phyloP scores from a whole-genome alignment of 2,329 filamentous ascomycete species.

The Colletotrichum lupini region DNA sequence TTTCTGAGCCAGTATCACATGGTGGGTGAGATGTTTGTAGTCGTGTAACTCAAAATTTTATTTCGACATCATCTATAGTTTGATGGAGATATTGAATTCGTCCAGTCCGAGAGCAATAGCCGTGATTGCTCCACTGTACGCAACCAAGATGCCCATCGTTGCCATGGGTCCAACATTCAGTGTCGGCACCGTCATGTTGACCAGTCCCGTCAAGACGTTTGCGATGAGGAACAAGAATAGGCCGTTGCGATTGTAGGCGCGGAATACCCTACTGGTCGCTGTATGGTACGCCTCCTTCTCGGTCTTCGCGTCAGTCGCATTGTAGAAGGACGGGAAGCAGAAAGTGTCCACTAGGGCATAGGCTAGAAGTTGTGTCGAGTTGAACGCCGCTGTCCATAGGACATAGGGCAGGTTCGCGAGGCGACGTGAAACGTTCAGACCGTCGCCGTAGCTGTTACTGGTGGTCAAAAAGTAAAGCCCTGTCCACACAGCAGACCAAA shows the following conservation, averaged over 20 bases:
- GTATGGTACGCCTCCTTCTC: conserved; percentile 73
- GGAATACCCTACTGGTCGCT: conserved; percentile 84
- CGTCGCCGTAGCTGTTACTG: conserved; percentile 75
- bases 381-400: conserved; percentile 92
- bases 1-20: neutral
- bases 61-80: conserved; percentile 62
- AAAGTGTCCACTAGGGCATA: conserved; percentile 83
- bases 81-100: conserved; percentile 74
- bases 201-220: conserved; percentile 87
- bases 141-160: conserved; percentile 80
- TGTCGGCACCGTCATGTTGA: conserved; percentile 89
- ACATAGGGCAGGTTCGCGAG: conserved; percentile 95
- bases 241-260: conserved; percentile 89
- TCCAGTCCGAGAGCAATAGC: conserved; percentile 76
- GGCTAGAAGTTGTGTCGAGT: conserved; percentile 81
- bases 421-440: conserved; percentile 83
- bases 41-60: conserved; percentile 4
- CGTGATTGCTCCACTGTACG: conserved; percentile 76
- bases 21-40: neutral
- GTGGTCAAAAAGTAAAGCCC: conserved; percentile 77
- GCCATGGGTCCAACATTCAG: conserved; percentile 72
- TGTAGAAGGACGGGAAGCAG: conserved; percentile 80
- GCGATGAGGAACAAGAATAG: conserved; percentile 86
- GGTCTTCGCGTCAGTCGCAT: conserved; percentile 60
- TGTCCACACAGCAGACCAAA: conserved; percentile 76